Evolutionary conservation across 139 green algal genomes (phyloP), one percentile per base, ranked within the genome.

Genomic region (Coelastrella sp.): DNA sequence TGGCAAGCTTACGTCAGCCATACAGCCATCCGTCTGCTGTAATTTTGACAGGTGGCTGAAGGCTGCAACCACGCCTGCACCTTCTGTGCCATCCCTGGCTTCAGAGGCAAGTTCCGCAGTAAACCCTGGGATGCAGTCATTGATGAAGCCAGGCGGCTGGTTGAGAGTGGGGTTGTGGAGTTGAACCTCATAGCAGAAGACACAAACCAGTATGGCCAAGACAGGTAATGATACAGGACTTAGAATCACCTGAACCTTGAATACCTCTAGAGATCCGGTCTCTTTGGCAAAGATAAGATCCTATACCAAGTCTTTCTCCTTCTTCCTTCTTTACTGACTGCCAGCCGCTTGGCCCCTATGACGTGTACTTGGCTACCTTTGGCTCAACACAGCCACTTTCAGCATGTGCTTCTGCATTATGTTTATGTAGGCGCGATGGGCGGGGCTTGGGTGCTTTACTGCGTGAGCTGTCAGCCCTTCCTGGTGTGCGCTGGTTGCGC

Each of bases 41-140:
- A 57, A 57, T 2, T 9, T 64, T 4, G 17, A 74, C 90, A 95
- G 2, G 94, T 98, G 48, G 94, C 95, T 3, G 96, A 98, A 87
- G 96, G 96, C 13, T 98, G 96, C 92, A 93, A 95, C 90, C 96
- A 98, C 84, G 91, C 91, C 7, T 98, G 96, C 93, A 96, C 91
- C 53, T 98, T 98, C 88, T 98, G 96, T 76, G 92, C 94, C 21
- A 98, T 98, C 69, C 96, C 96, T 3, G 89, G 90, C 34, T 96
- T 98, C 89, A 86, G 96, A 40, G 96, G 96, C 72, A 96, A 96
- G 87, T 98, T 98, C 90, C 85, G 94, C n/a, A 94, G 85, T 79
- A 98, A 98, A 87, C 89, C 92, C 2, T 97, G 89, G 88, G 62
- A 43, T 6, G 41, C 38, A 40, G 9, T 87, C 9, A 11, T 87